phyloP scores from a whole-genome alignment of 208 protist species.

The Acanthamoeba castellanii region DNA sequence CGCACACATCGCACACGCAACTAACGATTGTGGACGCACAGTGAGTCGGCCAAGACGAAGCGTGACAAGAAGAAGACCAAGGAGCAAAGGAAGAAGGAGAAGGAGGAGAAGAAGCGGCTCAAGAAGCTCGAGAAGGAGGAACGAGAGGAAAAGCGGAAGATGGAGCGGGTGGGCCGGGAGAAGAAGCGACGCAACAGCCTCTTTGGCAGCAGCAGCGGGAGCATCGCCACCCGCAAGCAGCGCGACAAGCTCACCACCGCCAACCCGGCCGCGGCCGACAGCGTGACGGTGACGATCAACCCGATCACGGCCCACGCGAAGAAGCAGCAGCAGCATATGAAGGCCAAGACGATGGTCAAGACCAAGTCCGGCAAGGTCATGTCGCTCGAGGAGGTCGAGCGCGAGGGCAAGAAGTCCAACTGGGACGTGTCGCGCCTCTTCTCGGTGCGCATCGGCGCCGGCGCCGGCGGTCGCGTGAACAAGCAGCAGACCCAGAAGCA shows the following conservation, averaged over 20 bases:
- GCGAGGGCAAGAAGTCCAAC: constrained; percentile 20
- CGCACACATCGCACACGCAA: not conserved
- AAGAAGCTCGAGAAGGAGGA: constrained; percentile 23
- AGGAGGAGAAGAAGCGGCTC: not conserved
- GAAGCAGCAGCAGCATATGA: not conserved
- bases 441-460: not conserved
- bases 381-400: not conserved
- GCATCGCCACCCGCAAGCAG: not conserved
- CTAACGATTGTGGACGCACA: not conserved
- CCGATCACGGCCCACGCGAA: not conserved
- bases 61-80: not conserved
- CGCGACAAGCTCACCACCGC: not conserved
- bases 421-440: constrained; percentile 14
- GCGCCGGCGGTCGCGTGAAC: not conserved
- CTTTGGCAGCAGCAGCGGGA: not conserved
- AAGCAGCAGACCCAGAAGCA: not conserved
- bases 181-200: constrained; percentile 36
- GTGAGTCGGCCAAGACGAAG: not conserved
- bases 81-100: no score
- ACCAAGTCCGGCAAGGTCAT: not conserved
- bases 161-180: not conserved
- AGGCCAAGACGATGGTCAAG: not conserved
- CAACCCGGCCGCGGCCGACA: not conserved
- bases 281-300: not conserved
- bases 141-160: not conserved